Evolutionary conservation across 75 land plant species (phyloP).

Genomic region (Pinus albicaulis): DNA sequence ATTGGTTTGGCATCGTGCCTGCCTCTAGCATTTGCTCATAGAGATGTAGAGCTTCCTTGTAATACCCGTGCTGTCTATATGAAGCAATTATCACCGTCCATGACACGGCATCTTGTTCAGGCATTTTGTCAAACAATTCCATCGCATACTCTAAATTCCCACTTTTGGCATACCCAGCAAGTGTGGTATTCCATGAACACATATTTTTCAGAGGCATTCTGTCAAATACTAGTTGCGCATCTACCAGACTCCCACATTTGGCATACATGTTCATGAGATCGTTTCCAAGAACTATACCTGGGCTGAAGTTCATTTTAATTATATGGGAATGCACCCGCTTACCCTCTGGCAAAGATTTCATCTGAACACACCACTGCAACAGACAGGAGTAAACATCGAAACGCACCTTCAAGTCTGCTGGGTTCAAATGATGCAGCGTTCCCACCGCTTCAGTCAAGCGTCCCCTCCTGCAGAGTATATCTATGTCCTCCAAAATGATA

Average conservation of each 20-base stretch:
- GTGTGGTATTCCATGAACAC: slow-evolving; percentile 10
- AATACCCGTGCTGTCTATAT: background rate
- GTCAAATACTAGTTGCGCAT: slow-evolving; percentile 12
- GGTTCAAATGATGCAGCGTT: background rate
- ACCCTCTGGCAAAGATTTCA: slow-evolving; percentile 10
- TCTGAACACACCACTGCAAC: background rate
- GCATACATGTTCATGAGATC: slow-evolving; percentile 24
- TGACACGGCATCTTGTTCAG: slow-evolving; percentile 9
- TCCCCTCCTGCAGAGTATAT: background rate
- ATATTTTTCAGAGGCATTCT: slow-evolving; percentile 9
- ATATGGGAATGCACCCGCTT: slow-evolving; percentile 9
- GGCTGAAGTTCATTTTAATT: background rate
- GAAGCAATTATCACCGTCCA: slow-evolving; percentile 27
- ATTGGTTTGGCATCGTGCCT: slow-evolving; percentile 12
- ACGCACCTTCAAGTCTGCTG: background rate
- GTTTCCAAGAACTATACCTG: slow-evolving; percentile 12
- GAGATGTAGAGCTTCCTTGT: slow-evolving; percentile 11
- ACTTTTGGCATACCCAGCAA: slow-evolving; percentile 11
- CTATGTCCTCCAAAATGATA: background rate
- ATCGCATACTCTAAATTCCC: slow-evolving; percentile 6
- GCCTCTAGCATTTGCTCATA: slow-evolving; percentile 16
- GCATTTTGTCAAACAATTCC: slow-evolving; percentile 9
- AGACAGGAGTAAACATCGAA: slow-evolving; percentile 1
- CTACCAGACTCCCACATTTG: slow-evolving; percentile 13
- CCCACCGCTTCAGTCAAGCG: background rate